Evolutionary conservation across 139 green algal genomes (phyloP).

Genomic region (Chlamydomonas sphaeroides): DNA sequence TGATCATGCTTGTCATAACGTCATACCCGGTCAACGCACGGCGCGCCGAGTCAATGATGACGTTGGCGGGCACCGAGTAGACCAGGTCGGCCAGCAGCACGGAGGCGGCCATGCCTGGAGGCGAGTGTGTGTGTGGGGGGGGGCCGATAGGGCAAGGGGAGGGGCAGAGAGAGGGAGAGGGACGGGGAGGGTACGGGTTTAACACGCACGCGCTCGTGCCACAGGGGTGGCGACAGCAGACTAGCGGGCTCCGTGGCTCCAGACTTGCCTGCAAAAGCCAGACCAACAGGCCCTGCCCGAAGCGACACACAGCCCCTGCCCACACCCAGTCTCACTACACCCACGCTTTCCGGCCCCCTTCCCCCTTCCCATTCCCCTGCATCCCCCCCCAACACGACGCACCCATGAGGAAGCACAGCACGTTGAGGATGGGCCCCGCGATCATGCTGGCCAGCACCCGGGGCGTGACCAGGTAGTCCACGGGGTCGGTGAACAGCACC

Average conservation of each 20-base stretch:
- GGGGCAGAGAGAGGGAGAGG: too few relatives aligned
- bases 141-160: too few relatives aligned
- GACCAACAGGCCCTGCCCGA: too few relatives aligned
- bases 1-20: conserved; percentile 89
- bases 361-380: too few relatives aligned
- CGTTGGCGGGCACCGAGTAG: conserved; percentile 92
- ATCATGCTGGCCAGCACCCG: conserved; percentile 94
- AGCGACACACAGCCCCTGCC: too few relatives aligned
- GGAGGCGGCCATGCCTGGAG: conserved; percentile 85
- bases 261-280: too few relatives aligned
- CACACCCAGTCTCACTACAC: too few relatives aligned
- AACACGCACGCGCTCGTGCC: too few relatives aligned
- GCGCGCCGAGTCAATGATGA: conserved; percentile 94
- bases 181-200: too few relatives aligned
- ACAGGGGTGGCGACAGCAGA: too few relatives aligned
- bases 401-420: conserved; percentile 98
- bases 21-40: conserved; percentile 89
- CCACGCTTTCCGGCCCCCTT: too few relatives aligned
- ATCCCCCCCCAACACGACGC: neutral
- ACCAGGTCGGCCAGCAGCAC: conserved; percentile 93
- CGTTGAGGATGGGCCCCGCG: conserved; percentile 90
- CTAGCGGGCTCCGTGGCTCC: too few relatives aligned
- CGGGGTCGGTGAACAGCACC: conserved; percentile 94
- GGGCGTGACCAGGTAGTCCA: conserved; percentile 98
- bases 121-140: neutral